These are phyloP conservation scores for Paramecium sexaurelia DNA, from an alignment of 73 alveolate genomes.

Conservation along the genomic window DNA sequence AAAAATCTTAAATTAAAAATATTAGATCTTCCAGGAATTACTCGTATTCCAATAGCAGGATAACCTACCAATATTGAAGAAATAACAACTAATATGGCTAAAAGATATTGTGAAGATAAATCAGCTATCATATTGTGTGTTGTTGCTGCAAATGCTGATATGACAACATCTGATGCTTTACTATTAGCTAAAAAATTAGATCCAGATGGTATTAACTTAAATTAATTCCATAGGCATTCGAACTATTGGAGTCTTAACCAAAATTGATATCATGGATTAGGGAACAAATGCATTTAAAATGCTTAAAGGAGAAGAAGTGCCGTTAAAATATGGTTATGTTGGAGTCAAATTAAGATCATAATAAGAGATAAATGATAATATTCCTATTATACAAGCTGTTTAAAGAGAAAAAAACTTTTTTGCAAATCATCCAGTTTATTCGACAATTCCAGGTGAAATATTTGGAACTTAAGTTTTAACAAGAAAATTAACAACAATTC, in stretches of 20 bases:
- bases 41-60: constrained; percentile 91
- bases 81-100: constrained; percentile 93
- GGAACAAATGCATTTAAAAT: constrained; percentile 78
- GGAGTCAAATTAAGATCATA: constrained; percentile 82
- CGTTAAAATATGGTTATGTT: constrained; percentile 80
- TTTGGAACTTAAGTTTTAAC: constrained; percentile 75
- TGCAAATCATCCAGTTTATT: constrained; percentile 78
- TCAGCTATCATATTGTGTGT: constrained; percentile 86
- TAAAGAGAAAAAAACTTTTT: constrained; percentile 74
- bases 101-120: constrained; percentile 80
- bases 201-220: constrained; percentile 55
- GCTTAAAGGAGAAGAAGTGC: constrained; percentile 78
- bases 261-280: constrained; percentile 76
- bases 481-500: constrained; percentile 67
- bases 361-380: constrained; percentile 74
- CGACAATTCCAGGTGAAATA: constrained; percentile 69
- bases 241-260: constrained; percentile 83
- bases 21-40: constrained; percentile 95
- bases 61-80: constrained; percentile 87
- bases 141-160: constrained; percentile 79
- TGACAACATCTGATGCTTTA: constrained; percentile 80
- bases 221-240: constrained; percentile 59
- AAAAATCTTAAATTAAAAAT: background rate
- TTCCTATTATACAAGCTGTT: constrained; percentile 72
- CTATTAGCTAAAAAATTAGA: constrained; percentile 75